Base-by-base conservation (phyloP, 202 grass and related monocot genomes). In the Brachypodium distachyon region DNA sequence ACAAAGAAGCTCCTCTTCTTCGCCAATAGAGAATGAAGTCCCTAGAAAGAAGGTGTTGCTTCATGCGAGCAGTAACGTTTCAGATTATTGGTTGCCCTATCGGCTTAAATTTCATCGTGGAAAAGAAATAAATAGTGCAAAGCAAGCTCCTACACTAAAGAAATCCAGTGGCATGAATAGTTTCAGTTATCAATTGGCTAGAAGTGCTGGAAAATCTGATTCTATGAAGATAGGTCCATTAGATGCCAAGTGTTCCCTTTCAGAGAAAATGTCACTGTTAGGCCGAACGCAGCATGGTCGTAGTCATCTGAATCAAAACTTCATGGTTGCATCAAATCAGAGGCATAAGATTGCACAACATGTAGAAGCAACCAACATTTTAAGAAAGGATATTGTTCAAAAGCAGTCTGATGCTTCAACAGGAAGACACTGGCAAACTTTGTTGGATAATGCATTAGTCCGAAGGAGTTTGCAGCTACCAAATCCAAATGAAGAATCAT, bases 361-460 rank as follows among this genome's bases (percentile, higher is more conserved):
- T 52, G 74, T 11, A 16, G 63, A 29, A 60, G 16, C 19, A 84
- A 72, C 7, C 6, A 31, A 60, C 49, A 23, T 18, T 39, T 31
- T 41, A 16, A 66, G 12, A 22, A 67, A 47, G 72, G 55, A 66
- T n/a, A 44, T 81, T 4, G 49, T 21, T 70, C 55, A 51, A 57
- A 78, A 72, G 18, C 56, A 66, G 10, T 29, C 37, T 59, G 41
- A 44, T 66, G 77, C 42, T 32, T 85, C 86, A 14, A 7, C 9
- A 0, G 26, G 34, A 44, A 67, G n/a, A 4, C 26, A 85, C 33
- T 81, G 77, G 46, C 82, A 67, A 29, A 23, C 41, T 77, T 38
- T 89, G 66, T 23, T 89, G 9, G 37, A 81, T 23, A 89, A 89
- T 53, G 65, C 82, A 81, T 66, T 89, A 65, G 17, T 85, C 50